These are phyloP conservation scores for Alternaria sp. DNA, from an alignment of 2,329 filamentous ascomycete genomes.

Conservation along the genomic window DNA sequence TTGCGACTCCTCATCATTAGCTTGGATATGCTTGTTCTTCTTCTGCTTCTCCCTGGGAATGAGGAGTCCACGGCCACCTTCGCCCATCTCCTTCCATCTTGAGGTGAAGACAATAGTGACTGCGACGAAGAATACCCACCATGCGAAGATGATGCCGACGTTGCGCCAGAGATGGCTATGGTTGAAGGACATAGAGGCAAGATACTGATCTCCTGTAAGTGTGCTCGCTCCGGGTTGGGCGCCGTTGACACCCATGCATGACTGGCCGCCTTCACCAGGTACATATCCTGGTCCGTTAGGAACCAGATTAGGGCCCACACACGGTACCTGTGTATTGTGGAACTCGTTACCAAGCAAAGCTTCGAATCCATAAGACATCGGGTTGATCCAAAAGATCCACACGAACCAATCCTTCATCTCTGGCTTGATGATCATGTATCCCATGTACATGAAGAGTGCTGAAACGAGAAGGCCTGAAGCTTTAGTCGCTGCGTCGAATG, in stretches of 20 bases:
- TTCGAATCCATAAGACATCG: slow-evolving; percentile 80
- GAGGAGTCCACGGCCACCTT: slow-evolving; percentile 63
- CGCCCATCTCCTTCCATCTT: slow-evolving; percentile 64
- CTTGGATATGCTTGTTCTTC: slow-evolving; percentile 23
- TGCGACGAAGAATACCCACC: slow-evolving; percentile 55
- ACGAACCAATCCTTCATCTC: slow-evolving; percentile 80
- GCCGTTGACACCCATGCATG: slow-evolving; percentile 67
- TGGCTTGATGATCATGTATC: slow-evolving; percentile 62
- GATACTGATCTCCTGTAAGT: slow-evolving; percentile 66
- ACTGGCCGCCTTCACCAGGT: slow-evolving; percentile 51
- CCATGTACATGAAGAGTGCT: slow-evolving; percentile 64
- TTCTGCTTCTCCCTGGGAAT: slow-evolving; percentile 61
- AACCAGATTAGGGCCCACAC: slow-evolving; percentile 60
- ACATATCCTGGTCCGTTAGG: slow-evolving; percentile 59
- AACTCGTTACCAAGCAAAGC: slow-evolving; percentile 82
- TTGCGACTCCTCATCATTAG: slow-evolving; percentile 61
- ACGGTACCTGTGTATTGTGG: slow-evolving; percentile 64
- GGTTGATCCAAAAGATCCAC: slow-evolving; percentile 84
- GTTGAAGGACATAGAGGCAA: slow-evolving; percentile 58
- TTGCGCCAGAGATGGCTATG: slow-evolving; percentile 47
- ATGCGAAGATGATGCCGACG: slow-evolving; percentile 55
- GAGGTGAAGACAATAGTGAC: slow-evolving; percentile 67
- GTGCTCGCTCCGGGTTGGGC: slow-evolving; percentile 58
- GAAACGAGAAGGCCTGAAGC: slow-evolving; percentile 61
- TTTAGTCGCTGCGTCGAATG: slow-evolving; percentile 65